Conservation (phyloP, 2,329 filamentous ascomycete genomes). For the Emergomyces africanus region DNA sequence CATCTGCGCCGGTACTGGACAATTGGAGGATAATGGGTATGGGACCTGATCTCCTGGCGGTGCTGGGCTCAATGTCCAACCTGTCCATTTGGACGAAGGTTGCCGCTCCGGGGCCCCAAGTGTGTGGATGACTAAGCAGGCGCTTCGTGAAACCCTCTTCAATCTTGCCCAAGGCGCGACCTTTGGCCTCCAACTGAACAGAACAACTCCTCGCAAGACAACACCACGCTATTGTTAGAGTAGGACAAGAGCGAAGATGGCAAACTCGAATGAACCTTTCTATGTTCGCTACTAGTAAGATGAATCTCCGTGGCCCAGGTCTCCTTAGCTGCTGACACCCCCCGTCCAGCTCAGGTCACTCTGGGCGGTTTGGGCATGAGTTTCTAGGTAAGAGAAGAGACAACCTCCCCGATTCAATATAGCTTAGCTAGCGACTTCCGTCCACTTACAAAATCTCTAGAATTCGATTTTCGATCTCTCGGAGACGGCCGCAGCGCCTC, state of each 20-base stretch:
- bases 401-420: background rate
- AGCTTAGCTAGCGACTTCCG: constrained; percentile 6
- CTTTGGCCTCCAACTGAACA: background rate
- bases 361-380: constrained; percentile 93
- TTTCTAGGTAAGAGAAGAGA: constrained; percentile 60
- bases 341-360: constrained; percentile 73
- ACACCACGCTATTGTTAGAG: background rate
- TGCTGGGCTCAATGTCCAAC: constrained; percentile 17
- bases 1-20: constrained; percentile 23
- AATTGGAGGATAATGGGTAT: constrained; percentile 13
- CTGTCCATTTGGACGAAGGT: constrained; percentile 27
- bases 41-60: constrained; percentile 10
- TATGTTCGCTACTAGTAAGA: constrained; percentile 95
- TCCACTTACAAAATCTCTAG: constrained; percentile 35
- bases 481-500: constrained; percentile 88
- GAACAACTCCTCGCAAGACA: background rate
- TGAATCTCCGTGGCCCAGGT: constrained; percentile 19
- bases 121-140: constrained; percentile 35
- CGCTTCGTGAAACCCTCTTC: too few relatives aligned
- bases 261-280: constrained; percentile 60
- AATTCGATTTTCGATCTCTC: constrained; percentile 91
- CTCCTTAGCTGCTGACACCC: constrained; percentile 28
- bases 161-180: background rate
- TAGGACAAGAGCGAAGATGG: constrained; percentile 1
- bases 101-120: constrained; percentile 9